Evolutionary conservation across 306 rosid genomes (phyloP).

Genomic region (Dryas alaskensis): DNA sequence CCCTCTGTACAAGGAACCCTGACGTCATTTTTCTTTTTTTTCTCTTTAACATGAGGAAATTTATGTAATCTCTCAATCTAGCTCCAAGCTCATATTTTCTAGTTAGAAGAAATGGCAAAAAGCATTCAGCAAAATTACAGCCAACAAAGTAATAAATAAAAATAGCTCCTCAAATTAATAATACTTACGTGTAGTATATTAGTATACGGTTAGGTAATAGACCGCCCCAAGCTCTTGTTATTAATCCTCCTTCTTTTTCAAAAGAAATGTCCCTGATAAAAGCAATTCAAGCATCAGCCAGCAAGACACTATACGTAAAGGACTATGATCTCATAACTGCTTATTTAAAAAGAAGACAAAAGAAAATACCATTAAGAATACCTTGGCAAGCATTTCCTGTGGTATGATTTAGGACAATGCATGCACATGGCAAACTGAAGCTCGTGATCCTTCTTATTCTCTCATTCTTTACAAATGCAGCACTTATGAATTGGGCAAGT

Average conservation of each 20-base stretch:
- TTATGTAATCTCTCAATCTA: slow-evolving; percentile 51
- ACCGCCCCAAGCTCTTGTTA: slow-evolving; percentile 63
- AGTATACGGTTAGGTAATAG: slow-evolving; percentile 51
- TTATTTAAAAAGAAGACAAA: no score
- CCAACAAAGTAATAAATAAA: neutral
- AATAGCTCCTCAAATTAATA: slow-evolving; percentile 14
- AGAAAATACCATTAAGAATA: slow-evolving; percentile 12
- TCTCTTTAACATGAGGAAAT: slow-evolving; percentile 41
- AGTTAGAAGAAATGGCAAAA: slow-evolving; percentile 27
- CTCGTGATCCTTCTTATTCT: slow-evolving; percentile 41
- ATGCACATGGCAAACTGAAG: slow-evolving; percentile 61
- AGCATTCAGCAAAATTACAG: neutral
- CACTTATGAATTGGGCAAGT: slow-evolving; percentile 67
- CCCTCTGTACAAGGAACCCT: slow-evolving; percentile 20
- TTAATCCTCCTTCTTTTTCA: slow-evolving; percentile 23
- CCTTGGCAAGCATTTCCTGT: slow-evolving; percentile 72
- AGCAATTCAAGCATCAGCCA: neutral
- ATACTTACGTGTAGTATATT: slow-evolving; percentile 67
- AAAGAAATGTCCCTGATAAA: slow-evolving; percentile 46
- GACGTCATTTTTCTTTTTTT: slow-evolving; percentile 17
- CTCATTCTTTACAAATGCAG: slow-evolving; percentile 45
- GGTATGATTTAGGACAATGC: slow-evolving; percentile 69
- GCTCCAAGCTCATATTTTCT: slow-evolving; percentile 58
- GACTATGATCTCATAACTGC: neutral
- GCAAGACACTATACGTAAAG: neutral